Evolutionary conservation across 345 rosid genomes (phyloP).

Genomic region (Citrus sp.): DNA sequence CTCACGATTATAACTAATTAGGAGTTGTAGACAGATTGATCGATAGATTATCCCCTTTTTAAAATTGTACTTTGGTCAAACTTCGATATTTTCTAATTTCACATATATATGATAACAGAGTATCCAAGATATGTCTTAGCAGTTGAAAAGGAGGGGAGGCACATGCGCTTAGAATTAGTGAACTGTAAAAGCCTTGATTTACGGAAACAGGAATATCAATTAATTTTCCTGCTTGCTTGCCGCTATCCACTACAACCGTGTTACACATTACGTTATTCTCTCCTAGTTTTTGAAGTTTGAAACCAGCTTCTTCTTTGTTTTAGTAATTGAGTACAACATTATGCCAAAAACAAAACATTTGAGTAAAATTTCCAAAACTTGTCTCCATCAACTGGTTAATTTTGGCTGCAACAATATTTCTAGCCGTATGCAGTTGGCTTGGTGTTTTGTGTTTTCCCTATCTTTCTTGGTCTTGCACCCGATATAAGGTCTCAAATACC

Average conservation of each 20-base stretch:
- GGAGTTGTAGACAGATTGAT: neutral
- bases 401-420: neutral
- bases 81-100: neutral
- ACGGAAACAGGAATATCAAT: neutral
- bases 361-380: neutral
- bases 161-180: neutral
- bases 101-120: neutral
- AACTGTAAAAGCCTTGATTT: conserved; percentile 24
- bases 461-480: neutral
- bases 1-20: neutral
- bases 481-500: neutral
- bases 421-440: neutral
- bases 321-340: neutral
- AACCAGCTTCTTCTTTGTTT: conserved; percentile 5
- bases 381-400: neutral
- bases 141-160: conserved; percentile 8
- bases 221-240: neutral
- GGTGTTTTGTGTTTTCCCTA: conserved; percentile 17
- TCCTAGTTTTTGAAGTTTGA: neutral
- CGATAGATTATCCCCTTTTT: no score
- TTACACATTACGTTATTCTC: neutral
- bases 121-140: neutral
- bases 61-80: neutral
- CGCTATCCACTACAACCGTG: conserved; percentile 11
- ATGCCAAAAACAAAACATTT: neutral